These are phyloP conservation scores for Acer negundo DNA, from an alignment of 345 rosid species.

Conservation along the genomic window DNA sequence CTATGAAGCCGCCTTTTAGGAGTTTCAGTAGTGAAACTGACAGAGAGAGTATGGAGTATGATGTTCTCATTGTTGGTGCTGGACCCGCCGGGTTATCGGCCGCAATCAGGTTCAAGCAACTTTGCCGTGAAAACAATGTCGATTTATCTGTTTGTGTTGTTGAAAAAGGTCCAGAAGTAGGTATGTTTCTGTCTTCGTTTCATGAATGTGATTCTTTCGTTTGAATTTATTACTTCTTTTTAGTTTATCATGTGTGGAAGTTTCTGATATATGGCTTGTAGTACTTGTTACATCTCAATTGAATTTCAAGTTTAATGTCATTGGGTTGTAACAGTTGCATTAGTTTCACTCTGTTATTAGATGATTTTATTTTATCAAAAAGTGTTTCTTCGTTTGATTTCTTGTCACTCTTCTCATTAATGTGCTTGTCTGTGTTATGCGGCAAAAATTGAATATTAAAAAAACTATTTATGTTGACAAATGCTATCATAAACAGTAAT, in stretches of 20 bases:
- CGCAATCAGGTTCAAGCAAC: constrained; percentile 82
- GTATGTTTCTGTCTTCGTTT: constrained; percentile 31
- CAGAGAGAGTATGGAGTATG: constrained; percentile 79
- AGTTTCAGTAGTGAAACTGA: constrained; percentile 48
- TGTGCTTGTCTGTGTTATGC: not conserved
- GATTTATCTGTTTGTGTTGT: constrained; percentile 94
- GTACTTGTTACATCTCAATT: not conserved
- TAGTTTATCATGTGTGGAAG: too few relatives aligned
- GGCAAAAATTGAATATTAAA: not conserved
- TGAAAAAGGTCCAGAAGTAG: constrained; percentile 96
- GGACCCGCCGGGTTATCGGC: constrained; percentile 99
- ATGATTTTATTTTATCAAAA: not conserved
- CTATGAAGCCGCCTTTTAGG: constrained; percentile 28
- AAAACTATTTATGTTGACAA: not conserved
- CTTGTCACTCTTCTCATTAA: not conserved
- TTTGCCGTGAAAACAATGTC: constrained; percentile 65
- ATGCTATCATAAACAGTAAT: not conserved
- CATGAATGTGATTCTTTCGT: not conserved
- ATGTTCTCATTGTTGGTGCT: constrained; percentile 91
- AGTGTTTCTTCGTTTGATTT: not conserved
- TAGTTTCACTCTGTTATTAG: not conserved
- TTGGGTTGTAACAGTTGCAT: not conserved
- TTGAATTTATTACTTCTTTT: not conserved
- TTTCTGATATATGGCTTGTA: too few relatives aligned
- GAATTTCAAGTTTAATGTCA: constrained; percentile 1